Percentiles rank a stretch among this genome's conserved stretches.
phyloP scores from a whole-genome alignment of 2,329 filamentous ascomycete species.

The Tetracladium maxilliforme region DNA sequence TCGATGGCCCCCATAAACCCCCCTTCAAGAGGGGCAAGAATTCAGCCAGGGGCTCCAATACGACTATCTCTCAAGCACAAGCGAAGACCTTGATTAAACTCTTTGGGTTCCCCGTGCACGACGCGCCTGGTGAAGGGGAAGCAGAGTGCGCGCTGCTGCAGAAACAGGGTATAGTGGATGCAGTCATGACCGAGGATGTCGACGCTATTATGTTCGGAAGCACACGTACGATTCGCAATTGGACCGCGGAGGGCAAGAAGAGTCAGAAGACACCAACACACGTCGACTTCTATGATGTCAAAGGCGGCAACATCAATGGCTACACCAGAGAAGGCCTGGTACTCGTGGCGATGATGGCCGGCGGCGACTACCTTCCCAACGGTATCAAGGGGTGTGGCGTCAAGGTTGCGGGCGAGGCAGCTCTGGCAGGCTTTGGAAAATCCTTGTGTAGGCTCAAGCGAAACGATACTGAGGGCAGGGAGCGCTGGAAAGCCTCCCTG shows the following conservation, averaged over 20 bases:
- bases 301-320: conserved; percentile 26
- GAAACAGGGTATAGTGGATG: conserved; percentile 70
- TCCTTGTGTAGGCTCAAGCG: conserved; percentile 53
- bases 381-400: conserved; percentile 80
- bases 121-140: conserved; percentile 88
- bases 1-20: conserved; percentile 76
- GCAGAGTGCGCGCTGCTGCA: conserved; percentile 89
- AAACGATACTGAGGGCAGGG: conserved; percentile 42
- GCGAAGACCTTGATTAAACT: conserved; percentile 73
- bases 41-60: conserved; percentile 46
- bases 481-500: conserved; percentile 57
- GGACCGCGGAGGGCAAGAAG: conserved; percentile 58
- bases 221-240: conserved; percentile 63
- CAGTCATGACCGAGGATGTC: conserved; percentile 89
- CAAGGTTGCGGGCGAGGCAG: conserved; percentile 81
- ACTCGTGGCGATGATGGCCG: conserved; percentile 84
- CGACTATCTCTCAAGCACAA: too few species aligned
- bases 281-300: conserved; percentile 65
- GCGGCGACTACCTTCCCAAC: conserved; percentile 83
- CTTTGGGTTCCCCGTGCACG: conserved; percentile 73
- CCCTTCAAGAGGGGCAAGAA: conserved; percentile 78
- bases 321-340: conserved; percentile 84
- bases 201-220: conserved; percentile 98
- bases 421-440: conserved; percentile 71
- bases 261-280: conserved; percentile 63